Evolutionary conservation across 192 early-diverging fungal species (phyloP), one percentile per base, ranked within the genome.

Genomic region (Spinellus fusiger): DNA sequence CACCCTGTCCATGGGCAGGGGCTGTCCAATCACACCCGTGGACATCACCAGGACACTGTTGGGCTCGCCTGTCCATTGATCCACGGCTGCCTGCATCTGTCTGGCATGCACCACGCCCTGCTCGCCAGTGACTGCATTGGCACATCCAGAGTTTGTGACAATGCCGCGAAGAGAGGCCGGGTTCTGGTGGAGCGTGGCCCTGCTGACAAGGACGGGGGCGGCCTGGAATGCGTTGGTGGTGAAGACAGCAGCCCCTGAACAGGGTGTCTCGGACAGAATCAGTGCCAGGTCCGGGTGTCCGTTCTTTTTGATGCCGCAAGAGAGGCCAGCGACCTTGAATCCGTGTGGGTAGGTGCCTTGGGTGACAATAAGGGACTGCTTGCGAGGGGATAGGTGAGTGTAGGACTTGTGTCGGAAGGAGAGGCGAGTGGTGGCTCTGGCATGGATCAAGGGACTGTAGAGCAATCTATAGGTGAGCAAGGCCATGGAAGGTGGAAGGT

Each of bases 1-100:
- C 48, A 98, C 89, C 70, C 89, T 92, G 35, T 88, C 86, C 60
- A 98, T 86, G 10, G 87, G 83, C 44, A 98, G 69, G 26, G 80
- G 82, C 66, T 96, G 93, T 3, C 96, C 96, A 66, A 98, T 98
- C 13, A 98, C 96, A 18, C 96, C 96, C 2, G 96, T 98, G 2
- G 94, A 96, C 93, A 98, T 96, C 28, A 94, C 88, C 37, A 96
- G 61, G 8, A 82, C 70, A 16, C 68, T 70, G 8, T 56, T 29
- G n/a, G 60, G 28, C 20, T 66, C 62, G 12, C 71, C 74, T n/a
- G 81, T 77, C 20, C 84, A 66, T 23, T 56, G 46, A 59, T 86
- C 85, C 13, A 86, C 76, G 0, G 79, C 75, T 1, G 75, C 66
- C 12, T 71, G 63, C 87, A 94, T 93, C 16, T 64, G 62, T 68